Base-by-base conservation (phyloP, 257 asterid species). In the Fraxinus anomala region DNA sequence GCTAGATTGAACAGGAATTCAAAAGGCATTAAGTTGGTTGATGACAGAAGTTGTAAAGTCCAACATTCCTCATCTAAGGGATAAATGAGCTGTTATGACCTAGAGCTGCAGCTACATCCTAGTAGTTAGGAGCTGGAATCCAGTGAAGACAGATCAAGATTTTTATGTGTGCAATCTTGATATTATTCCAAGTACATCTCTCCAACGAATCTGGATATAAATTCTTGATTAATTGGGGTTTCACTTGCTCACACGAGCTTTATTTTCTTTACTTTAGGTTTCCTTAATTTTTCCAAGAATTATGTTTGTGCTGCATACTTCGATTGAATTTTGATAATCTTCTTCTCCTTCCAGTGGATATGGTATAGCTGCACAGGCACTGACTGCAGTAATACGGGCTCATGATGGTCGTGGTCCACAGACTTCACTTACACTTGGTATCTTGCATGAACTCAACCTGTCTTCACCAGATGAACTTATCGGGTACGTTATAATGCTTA, bases 381-480 rank as follows among this genome's bases (percentile, higher is more conserved):
- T 93, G 84, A 91, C 97, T 63, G 97, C 98, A 68, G 88, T 89
- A 39, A 82, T 91, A 70, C 87, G 96, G 86, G 98, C 92, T 80
- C 86, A 91, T 70, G 98, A 93, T 73, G 97, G 98, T 10, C 94
- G 98, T 66, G 98, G 98, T 80, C 92, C 92, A 10, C 74, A 37
- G 72, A 93, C 98, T 73, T 77, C 83, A 19, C 91, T 93, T 51
- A 87, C 90, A 4, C 47, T 73, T 61, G 81, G 81, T 33, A 91
- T 91, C 74, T 83, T 92, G 21, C 80, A 82, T 59, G 75, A 79
- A 69, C 89, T 92, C 39, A 67, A 84, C 33, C 94, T 91, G 77
- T 90, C 94, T 74, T 91, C 96, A 14, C 94, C 97, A 24, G 96
- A 92, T 75, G 95, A 92, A 83, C 95, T 92, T 72, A 91, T 92